Evolutionary conservation across 768 basidiomycete genomes (phyloP), one percentile per base, ranked within the genome.

Genomic region (Tephrocybe sp.): DNA sequence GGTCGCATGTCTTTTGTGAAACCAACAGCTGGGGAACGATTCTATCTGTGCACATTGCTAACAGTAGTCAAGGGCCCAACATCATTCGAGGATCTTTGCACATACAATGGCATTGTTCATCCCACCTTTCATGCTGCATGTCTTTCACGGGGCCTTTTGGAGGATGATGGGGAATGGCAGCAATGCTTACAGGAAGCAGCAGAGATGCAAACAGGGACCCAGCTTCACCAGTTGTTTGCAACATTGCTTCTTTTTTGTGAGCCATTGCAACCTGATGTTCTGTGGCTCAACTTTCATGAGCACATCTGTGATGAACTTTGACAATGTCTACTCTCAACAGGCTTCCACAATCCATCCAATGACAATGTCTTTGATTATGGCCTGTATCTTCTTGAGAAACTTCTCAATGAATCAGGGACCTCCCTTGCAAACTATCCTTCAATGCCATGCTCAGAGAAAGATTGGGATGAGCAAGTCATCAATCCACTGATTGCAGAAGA

Each of bases 91-190:
- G 58, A 66, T 31, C 56, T 69, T 2, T 47, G 56, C 0, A 55
- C 54, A 1, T 55, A 52, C 26, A 27, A 56, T 22, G 64, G 61
- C 0, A 27, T 44, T 5, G 15, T 5, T 45, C 52, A 40, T 49
- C 54, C 59, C 0, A 68, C 72, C 1, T 80, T 69, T 42, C 58
- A 68, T 38, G 70, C 61, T 0, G 76, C 76, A 2, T 82, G 77
- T 46, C 24, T 66, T 16, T 70, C 71, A 15, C 46, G 51, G 2
- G 76, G 75, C 0, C 65, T 81, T 0, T 60, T 81, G 0, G 65
- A 77, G n/a, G 71, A 79, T 65, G 73, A 80, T 59, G 56, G 60
- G 0, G 78, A 81, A 53, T 80, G 74, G 74, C 9, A 57, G 0
- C 51, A 57, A 2, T 77, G 75, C 49, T 52, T 75, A 0, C 11